Base-by-base conservation (phyloP, 176 grass and related monocot species). In the Rhynchospora pubera region DNA sequence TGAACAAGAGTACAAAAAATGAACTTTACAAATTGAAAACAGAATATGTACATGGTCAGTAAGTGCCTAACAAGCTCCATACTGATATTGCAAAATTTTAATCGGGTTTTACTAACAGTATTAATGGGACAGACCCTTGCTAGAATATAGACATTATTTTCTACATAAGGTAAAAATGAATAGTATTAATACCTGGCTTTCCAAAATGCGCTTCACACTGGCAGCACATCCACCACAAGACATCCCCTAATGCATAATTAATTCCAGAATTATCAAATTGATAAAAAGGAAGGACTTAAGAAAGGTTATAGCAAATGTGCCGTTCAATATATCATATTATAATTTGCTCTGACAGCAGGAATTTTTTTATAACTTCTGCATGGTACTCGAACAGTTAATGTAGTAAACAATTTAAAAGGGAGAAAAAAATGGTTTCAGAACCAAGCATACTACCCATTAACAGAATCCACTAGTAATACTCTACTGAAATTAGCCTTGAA, bases 181-280 rank as follows among this genome's bases (percentile, higher is more conserved):
- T 28, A 80, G 79, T 83, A n/a, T n/a, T n/a, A n/a, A n/a, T n/a
- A 95, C 96, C 91, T 92, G 92, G 87, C 65, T 93, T 83, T 95
- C 96, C 87, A 98, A 56, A 84, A 98, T 98, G 63, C 86, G 90
- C 66, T 95, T 98, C 58, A 98, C 92, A 43, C 92, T 94, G 47
- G 92, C 89, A 71, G 96, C 92, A 53, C 96, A 98, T 85, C 92
- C 96, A 9, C 96, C 96, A 83, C 92, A 95, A 6, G 89, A 94
- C 96, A 99, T 99, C 32, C 96, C 96, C 96, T 98, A 82, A 81
- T 89, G 65, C 13, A 51, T 86, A 89, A 65, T 64, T 63, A 84
- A 79, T 65, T 79, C 87, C 32, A 84, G 16, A 52, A 6, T 16
- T 52, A 87, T 62, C 63, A 85, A 11, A 83, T 50, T 28, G 45